Evolutionary conservation across 768 basidiomycete genomes (phyloP), one percentile per base, ranked within the genome.

Genomic region (Phylloporus scabripes): DNA sequence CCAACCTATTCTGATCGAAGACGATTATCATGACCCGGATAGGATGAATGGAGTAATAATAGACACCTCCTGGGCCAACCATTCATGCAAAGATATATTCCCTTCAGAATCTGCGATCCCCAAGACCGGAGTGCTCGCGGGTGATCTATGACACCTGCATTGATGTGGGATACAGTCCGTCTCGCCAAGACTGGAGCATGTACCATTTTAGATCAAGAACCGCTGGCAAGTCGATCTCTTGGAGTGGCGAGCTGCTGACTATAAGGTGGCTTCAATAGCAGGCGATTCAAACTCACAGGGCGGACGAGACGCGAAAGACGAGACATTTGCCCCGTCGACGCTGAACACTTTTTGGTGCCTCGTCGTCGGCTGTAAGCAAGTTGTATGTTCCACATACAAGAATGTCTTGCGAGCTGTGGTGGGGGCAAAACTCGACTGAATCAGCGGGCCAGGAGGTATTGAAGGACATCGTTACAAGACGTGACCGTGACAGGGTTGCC

Each of bases 131-230:
- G 65, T 54, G 4, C 60, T 63, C 4, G 72, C 61, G 3, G 63
- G 46, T 9, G 69, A 68, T 61, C 72, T 70, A 65, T 85, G 82
- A 57, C 81, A 84, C 86, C 84, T 87, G 55, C 15, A 28, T 18
- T 9, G 1, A 36, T 42, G 46, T 65, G 29, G 38, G 52, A 47
- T n/a, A 15, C 4, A 20, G 32, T 32, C 43, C 44, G 18, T 32
- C 14, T 17, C 18, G 28, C n/a, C 12, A 32, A 9, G 26, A 5
- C 14, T 0, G 2, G 21, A 7, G 17, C n/a, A 46, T 52, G 57
- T 60, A 93, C 96, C 96, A 99, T 76, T 97, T 97, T 79, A 92
- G 82, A 65, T 99, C 96, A 21, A 87, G 76, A 24, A 99, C 78
- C 7, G 92, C 96, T 2, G 92, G 84, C 15, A 87, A 66, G 46